Evolutionary conservation across 225 moss, liverwort and hornwort species (phyloP), one percentile per base, ranked within the genome.

Genomic region (Ulota crispa): DNA sequence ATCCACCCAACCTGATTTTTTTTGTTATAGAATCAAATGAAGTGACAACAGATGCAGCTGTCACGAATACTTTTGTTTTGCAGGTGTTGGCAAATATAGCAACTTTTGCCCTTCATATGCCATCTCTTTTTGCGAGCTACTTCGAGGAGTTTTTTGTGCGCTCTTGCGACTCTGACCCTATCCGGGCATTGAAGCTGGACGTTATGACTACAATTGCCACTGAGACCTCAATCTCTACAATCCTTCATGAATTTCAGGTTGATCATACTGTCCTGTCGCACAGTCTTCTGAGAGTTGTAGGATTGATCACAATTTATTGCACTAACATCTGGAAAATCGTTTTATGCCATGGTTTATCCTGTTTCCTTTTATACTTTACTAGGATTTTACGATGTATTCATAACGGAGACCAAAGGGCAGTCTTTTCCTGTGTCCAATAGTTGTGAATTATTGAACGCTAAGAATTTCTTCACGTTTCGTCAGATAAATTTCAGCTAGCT

Each of bases 231-330:
- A 96, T 99, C 66, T 86, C 92, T 70, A 15, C 85, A 74, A 94
- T 99, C 72, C 93, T 99, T 19, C 86, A 89, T 84, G 99, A 99
- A 81, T 94, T 99, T 76, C 99, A 99, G 96, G 99, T 96, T 73
- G 56, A 24, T 9, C 37, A 3, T 73, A 60, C 83, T 56, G 39
- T 69, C 75, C 77, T 67, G 23, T 76, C 14, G 26, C 37, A 43
- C 57, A 63, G 37, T 37, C 47, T 28, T 26, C 39, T 67, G 23
- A 66, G 80, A 77, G 43, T 34, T 77, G 9, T 76, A 64, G 65
- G 26, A 31, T 77, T 57, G 60, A 11, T 71, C 42, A 26, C 70
- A 39, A 54, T 54, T 39, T 23, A 42, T 82, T 61, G 60, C 37
- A 28, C 62, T 27, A 41, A 21, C 13, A 55, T 4, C 41, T 23